Percentiles rank a stretch among this genome's conserved stretches.
Evolutionary conservation across 495 filamentous ascomycete genomes (phyloP).

Genomic region (Hypoxylon lienhwacheense): DNA sequence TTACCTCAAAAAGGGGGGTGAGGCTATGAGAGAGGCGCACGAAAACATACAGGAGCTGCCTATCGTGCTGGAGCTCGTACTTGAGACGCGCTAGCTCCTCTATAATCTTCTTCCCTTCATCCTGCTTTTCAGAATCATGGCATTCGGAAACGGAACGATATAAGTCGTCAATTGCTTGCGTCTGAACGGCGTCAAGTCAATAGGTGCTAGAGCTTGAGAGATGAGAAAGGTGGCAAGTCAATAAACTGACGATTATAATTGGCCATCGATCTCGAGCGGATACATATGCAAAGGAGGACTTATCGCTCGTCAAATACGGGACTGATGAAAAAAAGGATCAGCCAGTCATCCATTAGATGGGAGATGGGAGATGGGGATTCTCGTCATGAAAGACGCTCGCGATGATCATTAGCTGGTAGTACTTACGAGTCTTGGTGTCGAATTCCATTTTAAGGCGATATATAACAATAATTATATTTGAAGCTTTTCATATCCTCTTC

Average conservation of each 20-base stretch:
- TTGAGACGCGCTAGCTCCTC: constrained; percentile 80
- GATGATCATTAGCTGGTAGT: neutral
- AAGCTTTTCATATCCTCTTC: neutral
- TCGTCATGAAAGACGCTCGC: neutral
- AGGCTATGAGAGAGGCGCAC: neutral
- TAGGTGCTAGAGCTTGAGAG: neutral
- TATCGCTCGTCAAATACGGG: constrained; percentile 76
- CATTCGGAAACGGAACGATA: constrained; percentile 71
- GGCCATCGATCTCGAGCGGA: constrained; percentile 90
- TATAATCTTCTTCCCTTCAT: constrained; percentile 85
- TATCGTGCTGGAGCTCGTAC: constrained; percentile 93
- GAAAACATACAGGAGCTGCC: constrained; percentile 69
- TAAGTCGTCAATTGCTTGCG: constrained; percentile 90
- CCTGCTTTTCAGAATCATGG: constrained; percentile 61
- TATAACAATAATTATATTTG: too few relatives aligned
- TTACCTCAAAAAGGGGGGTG: too few relatives aligned
- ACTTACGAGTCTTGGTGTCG: constrained; percentile 64
- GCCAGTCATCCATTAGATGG: too few relatives aligned
- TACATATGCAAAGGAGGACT: constrained; percentile 80
- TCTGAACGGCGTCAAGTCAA: constrained; percentile 55
- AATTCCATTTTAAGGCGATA: constrained; percentile 52
- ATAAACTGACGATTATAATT: constrained; percentile 72
- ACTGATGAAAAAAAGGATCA: constrained; percentile 55
- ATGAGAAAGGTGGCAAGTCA: neutral
- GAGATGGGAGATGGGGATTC: too few relatives aligned